These are phyloP conservation scores for Centaurea solstitialis DNA, from an alignment of 129 eudicot genomes.

Conservation along the genomic window DNA sequence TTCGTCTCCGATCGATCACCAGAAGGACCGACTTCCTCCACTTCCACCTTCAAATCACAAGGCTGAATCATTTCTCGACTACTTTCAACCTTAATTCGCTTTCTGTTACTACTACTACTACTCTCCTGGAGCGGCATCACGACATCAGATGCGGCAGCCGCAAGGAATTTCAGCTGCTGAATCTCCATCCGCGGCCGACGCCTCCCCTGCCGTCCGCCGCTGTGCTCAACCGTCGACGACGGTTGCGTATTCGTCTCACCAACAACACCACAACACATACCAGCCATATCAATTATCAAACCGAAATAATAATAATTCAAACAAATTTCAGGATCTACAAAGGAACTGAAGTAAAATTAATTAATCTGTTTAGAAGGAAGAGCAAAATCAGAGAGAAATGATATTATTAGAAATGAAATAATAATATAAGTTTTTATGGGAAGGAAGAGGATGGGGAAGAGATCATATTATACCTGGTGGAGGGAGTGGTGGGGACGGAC, in stretches of 20 bases:
- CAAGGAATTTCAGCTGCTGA: conserved; percentile 60
- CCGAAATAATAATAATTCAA: background rate
- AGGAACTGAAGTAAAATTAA: too few relatives aligned
- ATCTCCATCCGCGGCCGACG: conserved; percentile 77
- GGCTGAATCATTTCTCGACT: background rate
- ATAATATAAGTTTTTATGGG: conserved; percentile 12
- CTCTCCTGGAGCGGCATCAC: conserved; percentile 32
- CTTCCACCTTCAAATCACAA: background rate
- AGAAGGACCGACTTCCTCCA: background rate
- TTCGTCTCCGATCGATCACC: background rate
- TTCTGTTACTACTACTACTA: conserved; percentile 12
- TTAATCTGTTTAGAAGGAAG: too few relatives aligned
- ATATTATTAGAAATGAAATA: too few relatives aligned
- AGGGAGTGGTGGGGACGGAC: conserved; percentile 49
- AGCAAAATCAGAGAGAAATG: too few relatives aligned
- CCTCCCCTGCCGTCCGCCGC: conserved; percentile 47
- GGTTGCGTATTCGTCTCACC: conserved; percentile 76
- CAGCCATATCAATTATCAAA: conserved; percentile 51
- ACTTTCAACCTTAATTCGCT: conserved; percentile 48
- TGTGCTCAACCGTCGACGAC: conserved; percentile 57
- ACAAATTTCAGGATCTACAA: background rate
- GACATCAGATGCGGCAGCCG: conserved; percentile 51
- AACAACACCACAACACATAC: conserved; percentile 74
- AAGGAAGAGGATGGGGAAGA: conserved; percentile 39
- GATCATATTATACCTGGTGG: conserved; percentile 56